Percentiles rank a stretch among this genome's conserved stretches.
phyloP scores from a whole-genome alignment of 2,329 filamentous ascomycete species.

The Hymenoscyphus occultus region DNA sequence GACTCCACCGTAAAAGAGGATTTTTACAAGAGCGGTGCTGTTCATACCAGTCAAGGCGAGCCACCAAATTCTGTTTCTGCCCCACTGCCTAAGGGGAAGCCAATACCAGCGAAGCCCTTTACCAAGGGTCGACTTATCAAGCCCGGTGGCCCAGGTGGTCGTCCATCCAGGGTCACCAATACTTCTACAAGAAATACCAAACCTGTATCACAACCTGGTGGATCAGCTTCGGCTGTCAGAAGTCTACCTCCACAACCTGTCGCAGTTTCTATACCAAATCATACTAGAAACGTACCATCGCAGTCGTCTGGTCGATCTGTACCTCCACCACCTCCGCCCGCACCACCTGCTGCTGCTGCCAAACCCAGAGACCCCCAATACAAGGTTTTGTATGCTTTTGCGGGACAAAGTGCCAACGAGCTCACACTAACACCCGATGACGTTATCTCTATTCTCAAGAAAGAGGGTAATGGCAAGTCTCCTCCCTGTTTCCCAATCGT shows the following conservation, averaged over 20 bases:
- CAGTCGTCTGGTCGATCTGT: conserved; percentile 51
- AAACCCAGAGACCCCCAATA: conserved; percentile 70
- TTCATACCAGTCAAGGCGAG: conserved; percentile 85
- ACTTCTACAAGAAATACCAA: conserved; percentile 39
- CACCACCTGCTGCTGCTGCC: conserved; percentile 61
- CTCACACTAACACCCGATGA: conserved; percentile 77
- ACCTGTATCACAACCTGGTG: conserved; percentile 27
- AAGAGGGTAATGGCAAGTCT: conserved; percentile 84
- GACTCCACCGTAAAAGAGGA: conserved; percentile 76
- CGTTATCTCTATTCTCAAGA: conserved; percentile 84
- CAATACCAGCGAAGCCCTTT: conserved; percentile 83
- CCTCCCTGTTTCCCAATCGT: neutral
- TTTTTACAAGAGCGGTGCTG: conserved; percentile 87
- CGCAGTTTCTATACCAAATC: conserved; percentile 44
- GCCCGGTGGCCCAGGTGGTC: conserved; percentile 80
- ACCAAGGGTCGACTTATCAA: conserved; percentile 90
- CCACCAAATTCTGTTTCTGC: conserved; percentile 76
- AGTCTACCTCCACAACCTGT: conserved; percentile 34
- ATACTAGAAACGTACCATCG: conserved; percentile 55
- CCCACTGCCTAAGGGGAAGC: conserved; percentile 83
- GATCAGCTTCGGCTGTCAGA: conserved; percentile 20
- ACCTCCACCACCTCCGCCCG: conserved; percentile 57
- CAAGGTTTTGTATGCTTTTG: conserved; percentile 91
- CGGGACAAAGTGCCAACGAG: conserved; percentile 79
- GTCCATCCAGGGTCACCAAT: conserved; percentile 67